Base-by-base conservation (phyloP, 805 yeast species). In the Teunomyces pallodes region DNA sequence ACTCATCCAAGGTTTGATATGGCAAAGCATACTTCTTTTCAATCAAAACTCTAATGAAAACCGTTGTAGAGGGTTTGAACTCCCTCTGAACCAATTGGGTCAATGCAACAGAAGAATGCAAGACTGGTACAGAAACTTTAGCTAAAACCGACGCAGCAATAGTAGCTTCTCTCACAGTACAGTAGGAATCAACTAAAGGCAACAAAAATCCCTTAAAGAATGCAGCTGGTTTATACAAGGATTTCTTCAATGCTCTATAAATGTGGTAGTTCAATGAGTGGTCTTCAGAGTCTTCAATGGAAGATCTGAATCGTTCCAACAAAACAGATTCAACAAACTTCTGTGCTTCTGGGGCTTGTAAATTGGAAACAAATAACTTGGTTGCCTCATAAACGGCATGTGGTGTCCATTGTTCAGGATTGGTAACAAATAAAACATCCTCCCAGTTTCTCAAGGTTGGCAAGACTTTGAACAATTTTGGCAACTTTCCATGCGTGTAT, bases 11-110 rank as follows among this genome's bases (percentile, higher is more conserved):
- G 1, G 96, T 94, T 73, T 92, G 97, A 67, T 91, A 92, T 30
- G 99, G 99, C 50, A 94, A 75, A 1, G 99, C 98, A 62, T 94
- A 94, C 67, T 89, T 91, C 74, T 94, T 94, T 65, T 95, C 98
- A 35, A 94, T 74, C 51, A 94, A 76, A 4, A 90, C 87, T 67
- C 94, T 82, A 51, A 94, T 90, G 69, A 94, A 91, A 4, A 91
- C 90, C 5, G 96, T 87, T 13, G 88, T 82, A 4, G 98, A 89
- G 31, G 97, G 96, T 5, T 83, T 77, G 67, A 88, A 92, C 20
- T 90, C 96, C 56, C 90, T 87, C 50, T 71, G 75, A 32, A 90
- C 74, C 43, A 94, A 75, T 67, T 91, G 87, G 54, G 94, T 80
- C 55, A 94, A 77, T 9, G 98, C 99, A 44, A 95, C 98, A 2